Percentiles rank a stretch among this genome's conserved stretches.
These are phyloP conservation scores for Serendipita sp. DNA, from an alignment of 1,284 basidiomycete genomes.

Conservation along the genomic window DNA sequence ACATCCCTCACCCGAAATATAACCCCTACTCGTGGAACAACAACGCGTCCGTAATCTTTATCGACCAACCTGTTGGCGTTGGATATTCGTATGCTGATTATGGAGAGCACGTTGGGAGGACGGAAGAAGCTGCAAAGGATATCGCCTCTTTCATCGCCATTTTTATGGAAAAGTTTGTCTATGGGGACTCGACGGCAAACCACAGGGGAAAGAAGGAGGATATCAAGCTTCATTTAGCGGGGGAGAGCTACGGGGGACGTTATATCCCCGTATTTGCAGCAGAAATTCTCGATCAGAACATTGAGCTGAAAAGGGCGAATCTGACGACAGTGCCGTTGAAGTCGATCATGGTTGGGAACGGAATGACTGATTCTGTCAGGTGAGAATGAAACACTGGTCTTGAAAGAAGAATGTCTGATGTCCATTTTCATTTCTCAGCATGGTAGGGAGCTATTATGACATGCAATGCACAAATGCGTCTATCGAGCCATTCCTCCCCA, in stretches of 20 bases:
- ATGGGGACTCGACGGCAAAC: conserved; percentile 9
- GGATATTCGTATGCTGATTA: conserved; percentile 61
- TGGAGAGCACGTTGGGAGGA: conserved; percentile 46
- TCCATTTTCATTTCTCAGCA: conserved; percentile 9
- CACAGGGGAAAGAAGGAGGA: background rate
- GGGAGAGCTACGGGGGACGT: conserved; percentile 9
- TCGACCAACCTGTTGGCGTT: conserved; percentile 58
- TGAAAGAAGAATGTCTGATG: background rate
- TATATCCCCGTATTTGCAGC: conserved; percentile 7
- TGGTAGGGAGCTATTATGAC: conserved; percentile 23
- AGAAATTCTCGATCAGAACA: conserved; percentile 5
- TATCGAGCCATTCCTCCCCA: conserved; percentile 38
- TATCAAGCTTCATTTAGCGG: conserved; percentile 6
- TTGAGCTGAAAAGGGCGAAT: conserved; percentile 27
- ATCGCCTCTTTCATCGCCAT: conserved; percentile 57
- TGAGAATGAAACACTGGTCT: background rate
- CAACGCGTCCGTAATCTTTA: conserved; percentile 55
- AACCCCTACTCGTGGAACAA: conserved; percentile 53
- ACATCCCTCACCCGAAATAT: conserved; percentile 31
- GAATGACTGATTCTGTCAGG: conserved; percentile 26
- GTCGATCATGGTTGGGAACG: conserved; percentile 65
- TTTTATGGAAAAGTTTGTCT: conserved; percentile 54
- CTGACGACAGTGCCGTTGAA: conserved; percentile 63
- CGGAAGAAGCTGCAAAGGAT: conserved; percentile 60
- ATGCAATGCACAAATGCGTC: conserved; percentile 22